Conservation (phyloP, 805 yeast genomes). For the Candida khao-thaluensis region DNA sequence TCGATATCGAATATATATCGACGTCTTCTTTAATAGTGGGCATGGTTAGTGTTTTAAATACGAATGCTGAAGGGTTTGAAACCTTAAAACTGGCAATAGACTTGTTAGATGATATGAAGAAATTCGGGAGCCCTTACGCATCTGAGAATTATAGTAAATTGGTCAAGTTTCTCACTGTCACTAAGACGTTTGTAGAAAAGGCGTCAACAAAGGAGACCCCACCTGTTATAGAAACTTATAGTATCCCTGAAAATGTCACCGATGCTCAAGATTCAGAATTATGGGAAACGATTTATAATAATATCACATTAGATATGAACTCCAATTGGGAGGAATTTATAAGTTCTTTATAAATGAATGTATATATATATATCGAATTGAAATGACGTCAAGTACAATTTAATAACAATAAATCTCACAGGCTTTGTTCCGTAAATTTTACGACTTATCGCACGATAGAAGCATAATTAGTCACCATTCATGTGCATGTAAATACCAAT, state of each 20-base stretch:
- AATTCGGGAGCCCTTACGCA: conserved; percentile 7
- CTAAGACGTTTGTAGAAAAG: conserved; percentile 6
- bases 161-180: conserved; percentile 2
- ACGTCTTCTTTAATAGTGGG: conserved; percentile 7
- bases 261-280: neutral
- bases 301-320: conserved; percentile 7
- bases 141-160: conserved; percentile 3
- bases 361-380: too few species aligned
- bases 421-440: too few species aligned
- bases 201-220: neutral
- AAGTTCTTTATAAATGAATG: neutral
- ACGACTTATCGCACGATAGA: too few species aligned
- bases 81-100: conserved; percentile 4
- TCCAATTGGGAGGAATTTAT: conserved; percentile 10
- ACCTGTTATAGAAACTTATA: conserved; percentile 5
- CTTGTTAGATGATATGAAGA: conserved; percentile 7
- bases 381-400: too few species aligned
- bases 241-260: neutral
- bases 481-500: too few species aligned
- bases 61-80: conserved; percentile 5
- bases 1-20: conserved; percentile 8
- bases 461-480: too few species aligned
- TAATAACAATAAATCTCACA: too few species aligned
- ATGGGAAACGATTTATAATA: conserved; percentile 9
- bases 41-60: conserved; percentile 8